These are phyloP conservation scores for Rosa lucieae DNA, from an alignment of 306 rosid species.

Conservation along the genomic window DNA sequence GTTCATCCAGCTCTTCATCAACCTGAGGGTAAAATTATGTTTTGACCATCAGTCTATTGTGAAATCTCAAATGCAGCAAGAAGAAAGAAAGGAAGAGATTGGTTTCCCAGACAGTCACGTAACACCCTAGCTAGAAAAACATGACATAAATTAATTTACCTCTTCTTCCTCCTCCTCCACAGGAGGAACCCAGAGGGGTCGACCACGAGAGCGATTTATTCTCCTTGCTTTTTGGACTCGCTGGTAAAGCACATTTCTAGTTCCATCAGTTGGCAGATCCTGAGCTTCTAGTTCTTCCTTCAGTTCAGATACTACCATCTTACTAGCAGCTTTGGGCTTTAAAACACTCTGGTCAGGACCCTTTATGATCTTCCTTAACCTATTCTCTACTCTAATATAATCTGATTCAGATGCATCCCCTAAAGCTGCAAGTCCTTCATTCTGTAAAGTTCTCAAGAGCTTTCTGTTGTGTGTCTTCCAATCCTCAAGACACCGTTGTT, in stretches of 20 bases:
- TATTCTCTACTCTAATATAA: conserved; percentile 71
- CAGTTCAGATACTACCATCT: conserved; percentile 87
- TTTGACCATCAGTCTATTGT: conserved; percentile 14
- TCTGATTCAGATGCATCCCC: conserved; percentile 85
- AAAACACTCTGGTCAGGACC: conserved; percentile 79
- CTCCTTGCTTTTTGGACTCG: conserved; percentile 99
- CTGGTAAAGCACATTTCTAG: conserved; percentile 96
- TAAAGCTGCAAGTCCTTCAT: conserved; percentile 70
- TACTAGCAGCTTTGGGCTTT: conserved; percentile 98
- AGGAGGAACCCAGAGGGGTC: conserved; percentile 99
- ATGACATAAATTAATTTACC: conserved; percentile 42
- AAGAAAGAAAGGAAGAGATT: background rate
- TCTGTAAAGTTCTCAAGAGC: conserved; percentile 63
- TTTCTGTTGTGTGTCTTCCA: conserved; percentile 65
- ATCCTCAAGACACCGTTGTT: conserved; percentile 80
- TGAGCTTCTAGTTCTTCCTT: conserved; percentile 97
- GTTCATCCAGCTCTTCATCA: conserved; percentile 89
- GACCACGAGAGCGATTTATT: conserved; percentile 95
- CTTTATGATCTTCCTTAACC: conserved; percentile 76
- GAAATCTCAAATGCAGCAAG: conserved; percentile 19
- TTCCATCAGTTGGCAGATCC: conserved; percentile 89
- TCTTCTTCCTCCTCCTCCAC: conserved; percentile 92
- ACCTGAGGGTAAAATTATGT: conserved; percentile 49
- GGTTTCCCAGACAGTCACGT: background rate
- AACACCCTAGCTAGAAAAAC: background rate